phyloP scores from a whole-genome alignment of 2,329 filamentous ascomycete genomes.

The Sporothrix pseudoabietina region DNA sequence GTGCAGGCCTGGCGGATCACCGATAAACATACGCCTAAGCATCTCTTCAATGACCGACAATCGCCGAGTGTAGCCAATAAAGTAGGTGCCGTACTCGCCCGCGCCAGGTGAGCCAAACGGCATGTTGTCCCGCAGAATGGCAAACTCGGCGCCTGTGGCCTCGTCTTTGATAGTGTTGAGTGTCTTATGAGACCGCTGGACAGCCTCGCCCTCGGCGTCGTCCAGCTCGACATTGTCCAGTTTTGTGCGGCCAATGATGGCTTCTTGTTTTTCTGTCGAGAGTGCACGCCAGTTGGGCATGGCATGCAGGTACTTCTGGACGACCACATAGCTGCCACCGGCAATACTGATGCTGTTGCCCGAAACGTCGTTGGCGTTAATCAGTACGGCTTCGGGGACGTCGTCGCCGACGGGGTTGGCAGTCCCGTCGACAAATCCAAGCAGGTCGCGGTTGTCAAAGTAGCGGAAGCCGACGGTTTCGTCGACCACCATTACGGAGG shows the following conservation, averaged over 20 bases:
- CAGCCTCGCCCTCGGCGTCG: constrained; percentile 45
- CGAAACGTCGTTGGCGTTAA: constrained; percentile 46
- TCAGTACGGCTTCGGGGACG: constrained; percentile 48
- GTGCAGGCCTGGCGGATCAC: constrained; percentile 55
- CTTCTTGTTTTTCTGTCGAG: constrained; percentile 55
- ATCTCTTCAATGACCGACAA: constrained; percentile 62
- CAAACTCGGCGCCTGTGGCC: constrained; percentile 50
- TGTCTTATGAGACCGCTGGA: constrained; percentile 57
- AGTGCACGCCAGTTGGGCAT: constrained; percentile 51
- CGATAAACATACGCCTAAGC: constrained; percentile 60
- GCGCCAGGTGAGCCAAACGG: constrained; percentile 58
- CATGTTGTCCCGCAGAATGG: constrained; percentile 62
- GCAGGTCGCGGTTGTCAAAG: constrained; percentile 60
- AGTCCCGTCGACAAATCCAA: constrained; percentile 63
- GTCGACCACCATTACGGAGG: constrained; percentile 52
- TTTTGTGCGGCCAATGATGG: constrained; percentile 60
- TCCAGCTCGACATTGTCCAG: constrained; percentile 60
- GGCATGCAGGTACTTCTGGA: constrained; percentile 62
- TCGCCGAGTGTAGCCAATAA: constrained; percentile 56
- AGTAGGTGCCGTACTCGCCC: constrained; percentile 60
- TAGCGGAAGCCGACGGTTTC: constrained; percentile 61
- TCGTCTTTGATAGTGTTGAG: constrained; percentile 57
- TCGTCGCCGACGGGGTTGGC: constrained; percentile 57
- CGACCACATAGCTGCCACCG: constrained; percentile 60
- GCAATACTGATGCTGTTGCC: constrained; percentile 33